Percentiles rank a stretch among this genome's conserved stretches.
These are phyloP conservation scores for Talaromyces rugulosus DNA, from an alignment of 2,329 filamentous ascomycete species.

Conservation along the genomic window DNA sequence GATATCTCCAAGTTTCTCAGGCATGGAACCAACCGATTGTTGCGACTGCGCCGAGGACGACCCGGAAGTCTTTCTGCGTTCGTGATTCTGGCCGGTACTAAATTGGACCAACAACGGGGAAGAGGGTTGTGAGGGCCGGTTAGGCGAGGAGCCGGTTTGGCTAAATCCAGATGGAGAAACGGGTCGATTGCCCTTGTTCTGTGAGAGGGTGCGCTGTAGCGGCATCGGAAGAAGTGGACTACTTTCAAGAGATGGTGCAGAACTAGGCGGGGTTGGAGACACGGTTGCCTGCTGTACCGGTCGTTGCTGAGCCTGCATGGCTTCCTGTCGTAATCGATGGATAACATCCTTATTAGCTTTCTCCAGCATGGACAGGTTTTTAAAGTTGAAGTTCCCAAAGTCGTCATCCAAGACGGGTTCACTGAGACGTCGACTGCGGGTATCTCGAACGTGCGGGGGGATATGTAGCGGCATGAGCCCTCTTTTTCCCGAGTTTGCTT, in stretches of 20 bases:
- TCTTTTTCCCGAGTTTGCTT: slow-evolving; percentile 83
- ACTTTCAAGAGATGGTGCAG: slow-evolving; percentile 71
- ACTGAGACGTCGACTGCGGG: slow-evolving; percentile 80
- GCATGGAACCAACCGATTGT: slow-evolving; percentile 66
- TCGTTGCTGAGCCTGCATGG: slow-evolving; percentile 66
- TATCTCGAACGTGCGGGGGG: slow-evolving; percentile 89
- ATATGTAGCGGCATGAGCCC: slow-evolving; percentile 94
- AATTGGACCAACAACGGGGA: slow-evolving; percentile 96
- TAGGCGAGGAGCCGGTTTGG: slow-evolving; percentile 80
- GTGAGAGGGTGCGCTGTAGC: slow-evolving; percentile 76
- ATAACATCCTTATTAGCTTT: slow-evolving; percentile 99
- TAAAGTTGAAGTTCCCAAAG: slow-evolving; percentile 95
- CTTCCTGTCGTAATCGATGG: slow-evolving; percentile 88
- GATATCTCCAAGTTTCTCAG: slow-evolving; percentile 67
- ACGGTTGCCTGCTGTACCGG: slow-evolving; percentile 26
- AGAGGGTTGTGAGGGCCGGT: slow-evolving; percentile 74
- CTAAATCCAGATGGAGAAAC: slow-evolving; percentile 79
- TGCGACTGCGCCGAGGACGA: slow-evolving; percentile 78
- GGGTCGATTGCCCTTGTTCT: slow-evolving; percentile 76
- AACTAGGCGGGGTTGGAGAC: slow-evolving; percentile 36
- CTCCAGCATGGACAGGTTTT: slow-evolving; percentile 91
- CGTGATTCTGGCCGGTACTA: slow-evolving; percentile 74
- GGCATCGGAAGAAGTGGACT: slow-evolving; percentile 78
- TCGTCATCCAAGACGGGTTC: slow-evolving; percentile 87
- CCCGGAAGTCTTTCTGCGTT: slow-evolving; percentile 88